Evolutionary conservation across 2,329 filamentous ascomycete species (phyloP), one percentile per base, ranked within the genome.

Genomic region (Colletotrichum scovillei): DNA sequence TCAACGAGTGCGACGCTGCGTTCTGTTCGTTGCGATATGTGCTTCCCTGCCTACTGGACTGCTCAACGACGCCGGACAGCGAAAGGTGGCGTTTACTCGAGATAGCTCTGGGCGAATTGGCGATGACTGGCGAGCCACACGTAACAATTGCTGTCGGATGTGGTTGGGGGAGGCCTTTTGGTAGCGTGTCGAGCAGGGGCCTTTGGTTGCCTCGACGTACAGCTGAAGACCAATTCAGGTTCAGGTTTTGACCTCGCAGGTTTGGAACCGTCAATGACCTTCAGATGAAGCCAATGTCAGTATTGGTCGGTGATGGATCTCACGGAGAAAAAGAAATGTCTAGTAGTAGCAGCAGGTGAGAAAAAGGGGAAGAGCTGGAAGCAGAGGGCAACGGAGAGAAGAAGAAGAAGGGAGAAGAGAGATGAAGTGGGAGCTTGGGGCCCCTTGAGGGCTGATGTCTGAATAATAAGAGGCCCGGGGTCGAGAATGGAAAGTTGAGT

Each of bases 391-490:
- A 42, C 19, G 16, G 19, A 19, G 60, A 60, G 58, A 19, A 14
- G 11, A 30, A 35, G 46, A 30, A 35, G 46, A 11, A 28, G 11
- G 62, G 14, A 42, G n/a, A 7, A 58, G 58, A 52, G 59, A 57
- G 64, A 28, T 55, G 64, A 63, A 64, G 49, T 42, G 30, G 58
- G 58, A 63, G 52, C 55, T 57, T 35, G 32, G 58, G 26, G 42
- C 57, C 66, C 66, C 67, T 42, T 30, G 66, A 57, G 67, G 46
- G 26, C 22, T 26, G 32, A 53, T 69, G 70, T 69, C 67, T 63
- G 56, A 49, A 56, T 70, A 60, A 70, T 73, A 70, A 72, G 70
- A 73, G 14, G 52, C 30, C 63, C 63, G 35, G 70, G 70, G 70
- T 56, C 60, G 60, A 69, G 42, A 49, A 70, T 56, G 63, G 49